phyloP scores from a whole-genome alignment of 1,139 yeast species.

The Debaryomyces singareniensis region DNA sequence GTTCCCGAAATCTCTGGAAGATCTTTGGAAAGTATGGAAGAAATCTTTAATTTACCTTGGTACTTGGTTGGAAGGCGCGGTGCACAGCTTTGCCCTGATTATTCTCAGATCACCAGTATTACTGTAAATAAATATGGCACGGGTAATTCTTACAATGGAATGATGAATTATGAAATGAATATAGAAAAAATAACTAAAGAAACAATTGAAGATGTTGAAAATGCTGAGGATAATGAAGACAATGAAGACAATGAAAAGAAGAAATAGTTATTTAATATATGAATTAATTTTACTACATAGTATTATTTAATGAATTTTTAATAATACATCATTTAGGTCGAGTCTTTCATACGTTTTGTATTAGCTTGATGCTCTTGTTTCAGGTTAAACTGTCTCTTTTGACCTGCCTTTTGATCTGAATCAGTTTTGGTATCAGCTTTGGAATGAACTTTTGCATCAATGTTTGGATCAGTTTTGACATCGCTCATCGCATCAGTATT shows the following conservation, averaged over 20 bases:
- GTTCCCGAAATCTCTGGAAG: constrained; percentile 50
- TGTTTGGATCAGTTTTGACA: too few relatives aligned
- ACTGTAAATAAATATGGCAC: constrained; percentile 8
- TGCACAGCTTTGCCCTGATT: constrained; percentile 45
- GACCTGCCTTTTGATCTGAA: constrained; percentile 1
- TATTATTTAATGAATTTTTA: too few relatives aligned
- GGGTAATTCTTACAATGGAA: constrained; percentile 17
- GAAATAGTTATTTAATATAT: too few relatives aligned
- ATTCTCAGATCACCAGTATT: constrained; percentile 37
- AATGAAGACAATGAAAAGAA: background rate
- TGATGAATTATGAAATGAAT: constrained; percentile 14
- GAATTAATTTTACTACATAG: too few relatives aligned
- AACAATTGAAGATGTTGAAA: constrained; percentile 3
- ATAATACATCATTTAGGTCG: too few relatives aligned
- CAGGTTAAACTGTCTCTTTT: too few relatives aligned
- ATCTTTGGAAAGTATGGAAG: constrained; percentile 53
- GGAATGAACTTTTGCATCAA: too few relatives aligned
- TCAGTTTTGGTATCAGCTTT: too few relatives aligned
- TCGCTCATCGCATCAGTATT: too few relatives aligned
- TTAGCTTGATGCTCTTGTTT: too few relatives aligned
- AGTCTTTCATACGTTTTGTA: too few relatives aligned
- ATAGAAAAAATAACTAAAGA: constrained; percentile 7
- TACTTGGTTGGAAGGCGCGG: constrained; percentile 50
- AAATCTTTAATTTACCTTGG: constrained; percentile 54
- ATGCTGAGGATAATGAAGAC: background rate